Evolutionary conservation across 306 rosid genomes (phyloP).

Genomic region (Datisca glomerata): DNA sequence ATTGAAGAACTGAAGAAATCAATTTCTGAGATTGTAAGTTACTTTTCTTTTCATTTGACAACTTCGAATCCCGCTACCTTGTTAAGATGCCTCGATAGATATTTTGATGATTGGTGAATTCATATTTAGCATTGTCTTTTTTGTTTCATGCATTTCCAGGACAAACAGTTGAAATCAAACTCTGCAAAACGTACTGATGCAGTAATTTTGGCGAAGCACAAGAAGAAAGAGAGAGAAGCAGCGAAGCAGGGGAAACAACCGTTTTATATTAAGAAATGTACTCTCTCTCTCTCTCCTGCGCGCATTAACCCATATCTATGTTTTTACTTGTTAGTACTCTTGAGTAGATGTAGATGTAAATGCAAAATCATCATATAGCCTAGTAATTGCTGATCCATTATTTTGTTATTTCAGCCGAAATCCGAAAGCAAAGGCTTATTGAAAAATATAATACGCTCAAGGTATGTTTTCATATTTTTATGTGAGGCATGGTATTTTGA

Average conservation of each 20-base stretch:
- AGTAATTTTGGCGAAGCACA: conserved; percentile 47
- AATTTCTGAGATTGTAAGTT: conserved; percentile 55
- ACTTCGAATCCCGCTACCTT: not conserved
- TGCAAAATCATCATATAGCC: not conserved
- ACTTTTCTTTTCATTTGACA: conserved; percentile 2
- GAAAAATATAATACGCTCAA: conserved; percentile 58
- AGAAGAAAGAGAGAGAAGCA: conserved; percentile 75
- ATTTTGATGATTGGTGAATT: not conserved
- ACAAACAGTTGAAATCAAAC: conserved; percentile 42
- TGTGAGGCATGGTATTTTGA: not conserved
- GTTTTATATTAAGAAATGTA: conserved; percentile 56
- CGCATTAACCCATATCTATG: not conserved
- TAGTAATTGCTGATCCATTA: not conserved
- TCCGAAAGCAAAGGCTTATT: conserved; percentile 48
- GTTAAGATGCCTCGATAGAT: too few species aligned
- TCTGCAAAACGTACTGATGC: conserved; percentile 32
- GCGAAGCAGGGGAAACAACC: conserved; percentile 65
- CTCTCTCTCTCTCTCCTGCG: conserved; percentile 3
- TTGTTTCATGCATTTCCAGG: conserved; percentile 31
- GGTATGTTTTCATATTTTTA: conserved; percentile 24
- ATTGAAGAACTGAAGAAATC: conserved; percentile 36
- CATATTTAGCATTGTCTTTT: not conserved
- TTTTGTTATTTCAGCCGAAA: conserved; percentile 41
- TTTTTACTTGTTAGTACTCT: too few species aligned
- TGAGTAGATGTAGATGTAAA: too few species aligned